Percentiles rank a stretch among this genome's conserved stretches.
Conservation (phyloP, 2,329 filamentous ascomycete species). For the Fusarium sp. region DNA sequence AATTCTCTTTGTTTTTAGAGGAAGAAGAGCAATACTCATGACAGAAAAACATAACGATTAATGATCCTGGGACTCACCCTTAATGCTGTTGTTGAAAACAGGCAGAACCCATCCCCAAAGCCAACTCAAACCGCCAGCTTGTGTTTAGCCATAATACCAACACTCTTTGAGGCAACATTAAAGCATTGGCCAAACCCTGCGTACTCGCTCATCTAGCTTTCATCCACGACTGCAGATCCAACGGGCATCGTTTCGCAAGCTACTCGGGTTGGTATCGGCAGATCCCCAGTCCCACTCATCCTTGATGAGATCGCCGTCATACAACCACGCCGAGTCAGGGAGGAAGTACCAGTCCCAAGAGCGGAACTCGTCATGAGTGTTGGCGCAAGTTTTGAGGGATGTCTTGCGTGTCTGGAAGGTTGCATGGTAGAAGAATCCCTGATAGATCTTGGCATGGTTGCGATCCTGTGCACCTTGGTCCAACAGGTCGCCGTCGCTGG, state of each 20-base stretch:
- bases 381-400: neutral
- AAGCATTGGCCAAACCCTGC: neutral
- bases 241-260: neutral
- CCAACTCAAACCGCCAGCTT: neutral
- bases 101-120: neutral
- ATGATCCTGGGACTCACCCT: neutral
- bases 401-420: neutral
- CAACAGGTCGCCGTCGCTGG: neutral
- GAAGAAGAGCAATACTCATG: neutral
- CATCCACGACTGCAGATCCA: neutral
- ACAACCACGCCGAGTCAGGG: neutral
- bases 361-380: neutral
- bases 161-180: too few species aligned
- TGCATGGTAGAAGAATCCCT: neutral
- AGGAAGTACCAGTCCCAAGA: neutral
- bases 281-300: neutral
- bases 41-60: neutral
- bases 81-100: neutral
- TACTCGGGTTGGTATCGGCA: neutral
- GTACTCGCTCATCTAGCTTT: neutral
- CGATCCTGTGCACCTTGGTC: neutral
- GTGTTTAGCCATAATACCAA: neutral
- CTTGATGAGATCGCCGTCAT: neutral
- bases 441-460: neutral
- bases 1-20: neutral